Base-by-base conservation (phyloP, 768 basidiomycete genomes). In the Hypholoma fasciculare region DNA sequence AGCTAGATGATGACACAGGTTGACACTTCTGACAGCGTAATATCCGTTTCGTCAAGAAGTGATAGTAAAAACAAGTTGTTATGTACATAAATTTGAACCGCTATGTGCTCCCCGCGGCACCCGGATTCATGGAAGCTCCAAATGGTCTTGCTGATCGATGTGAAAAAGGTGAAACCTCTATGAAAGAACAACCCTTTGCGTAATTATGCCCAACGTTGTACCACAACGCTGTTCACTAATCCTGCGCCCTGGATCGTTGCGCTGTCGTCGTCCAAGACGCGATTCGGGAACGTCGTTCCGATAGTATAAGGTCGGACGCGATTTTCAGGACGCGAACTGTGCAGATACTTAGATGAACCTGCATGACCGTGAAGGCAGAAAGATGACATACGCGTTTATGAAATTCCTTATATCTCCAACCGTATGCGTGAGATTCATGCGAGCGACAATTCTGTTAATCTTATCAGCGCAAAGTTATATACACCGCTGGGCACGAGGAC, bases 341-440 rank as follows among this genome's bases (percentile, higher is more conserved):
- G 43, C 17, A 36, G 36, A 56, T 1, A 46, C 2, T 20, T 36
- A 56, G 34, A 60, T 48, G 36, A 27, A 23, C 39, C 60, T 11
- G 34, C 19, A 17, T 6, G 34, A 55, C 4, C 19, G 20, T 43
- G 19, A 23, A 42, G 9, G 37, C 19, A 43, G 44, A 26, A 52
- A 38, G 17, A 42, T 40, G 13, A 86, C 93, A 46, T 68, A 96
- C 93, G 91, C 90, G 64, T 95, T 90, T 77, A 98, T 94, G 67
- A 93, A 95, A 64, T 79, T 85, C 58, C 94, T 78, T 52, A 97
- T 80, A 69, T 97, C 94, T 16, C 82, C 80, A 2, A 97, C 87
- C 0, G 91, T 96, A 67, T 98, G 94, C 2, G 88, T 89, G 59
- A 94, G 75, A 71, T 98, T 98, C 89, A 96, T 92, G 53, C 92